Percentiles rank a stretch among this genome's conserved stretches.
phyloP scores from a whole-genome alignment of 148 eudicot genomes.

The Mesembryanthemum crystallinum region DNA sequence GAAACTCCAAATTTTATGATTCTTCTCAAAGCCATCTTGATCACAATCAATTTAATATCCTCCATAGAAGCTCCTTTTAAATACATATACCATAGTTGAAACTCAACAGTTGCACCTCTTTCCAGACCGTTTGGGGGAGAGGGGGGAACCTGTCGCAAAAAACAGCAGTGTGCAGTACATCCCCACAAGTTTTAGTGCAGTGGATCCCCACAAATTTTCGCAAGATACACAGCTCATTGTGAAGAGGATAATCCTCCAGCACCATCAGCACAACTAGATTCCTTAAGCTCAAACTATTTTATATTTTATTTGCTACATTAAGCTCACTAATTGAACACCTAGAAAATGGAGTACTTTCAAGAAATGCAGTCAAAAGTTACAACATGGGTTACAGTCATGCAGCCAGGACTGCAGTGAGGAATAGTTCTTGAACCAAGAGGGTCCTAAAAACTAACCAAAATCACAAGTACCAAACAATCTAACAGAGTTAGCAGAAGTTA shows the following conservation, averaged over 20 bases:
- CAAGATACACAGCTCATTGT: neutral
- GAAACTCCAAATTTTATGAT: too few relatives aligned
- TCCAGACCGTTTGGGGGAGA: neutral
- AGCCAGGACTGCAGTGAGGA: neutral
- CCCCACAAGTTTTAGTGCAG: neutral
- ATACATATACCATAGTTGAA: neutral
- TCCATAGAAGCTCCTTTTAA: too few relatives aligned
- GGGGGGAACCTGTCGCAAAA: neutral
- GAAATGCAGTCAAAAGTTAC: neutral
- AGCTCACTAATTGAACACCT: neutral
- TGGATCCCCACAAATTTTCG: neutral
- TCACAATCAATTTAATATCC: too few relatives aligned
- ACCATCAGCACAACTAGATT: neutral
- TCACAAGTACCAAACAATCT: neutral
- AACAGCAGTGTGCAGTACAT: neutral
- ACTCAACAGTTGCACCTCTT: neutral
- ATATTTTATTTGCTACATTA: too few relatives aligned
- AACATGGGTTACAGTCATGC: neutral
- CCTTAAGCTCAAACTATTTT: slow-evolving; percentile 1
- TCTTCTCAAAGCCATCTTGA: neutral
- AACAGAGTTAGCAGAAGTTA: neutral
- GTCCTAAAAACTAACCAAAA: neutral
- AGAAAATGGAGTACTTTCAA: neutral
- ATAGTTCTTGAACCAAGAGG: neutral
- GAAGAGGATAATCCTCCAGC: neutral